These are phyloP conservation scores for Starmerella potacharoeniae DNA, from an alignment of 805 yeast species.

Conservation along the genomic window DNA sequence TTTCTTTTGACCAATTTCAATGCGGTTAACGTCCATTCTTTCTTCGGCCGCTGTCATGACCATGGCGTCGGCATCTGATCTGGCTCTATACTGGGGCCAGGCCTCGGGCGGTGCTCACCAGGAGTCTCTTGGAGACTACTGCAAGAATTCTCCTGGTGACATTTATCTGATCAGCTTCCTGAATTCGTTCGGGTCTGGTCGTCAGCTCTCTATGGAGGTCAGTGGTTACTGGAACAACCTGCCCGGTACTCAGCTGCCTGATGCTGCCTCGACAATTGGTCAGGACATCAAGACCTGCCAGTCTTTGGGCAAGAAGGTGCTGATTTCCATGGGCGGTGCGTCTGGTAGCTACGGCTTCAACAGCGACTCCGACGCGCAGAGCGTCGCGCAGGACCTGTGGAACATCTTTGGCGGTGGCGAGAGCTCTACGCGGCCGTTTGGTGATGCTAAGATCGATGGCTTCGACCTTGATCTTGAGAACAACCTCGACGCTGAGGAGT, in stretches of 20 bases:
- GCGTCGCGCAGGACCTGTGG: constrained; percentile 45
- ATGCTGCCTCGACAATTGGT: constrained; percentile 38
- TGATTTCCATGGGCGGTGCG: constrained; percentile 73
- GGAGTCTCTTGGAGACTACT: constrained; percentile 42
- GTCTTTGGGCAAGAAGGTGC: constrained; percentile 58
- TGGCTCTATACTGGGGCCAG: constrained; percentile 88
- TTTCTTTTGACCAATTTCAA: neutral
- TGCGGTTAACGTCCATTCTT: constrained; percentile 7
- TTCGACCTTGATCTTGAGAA: constrained; percentile 67
- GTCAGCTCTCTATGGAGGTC: constrained; percentile 38
- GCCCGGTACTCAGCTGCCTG: constrained; percentile 33
- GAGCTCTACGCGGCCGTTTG: constrained; percentile 43
- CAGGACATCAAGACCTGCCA: constrained; percentile 69
- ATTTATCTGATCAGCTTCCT: constrained; percentile 54
- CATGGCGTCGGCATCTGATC: constrained; percentile 38
- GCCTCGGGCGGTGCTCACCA: constrained; percentile 51
- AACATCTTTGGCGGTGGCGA: constrained; percentile 42
- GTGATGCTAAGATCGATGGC: constrained; percentile 68
- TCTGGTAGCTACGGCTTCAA: constrained; percentile 45
- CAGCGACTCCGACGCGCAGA: constrained; percentile 43
- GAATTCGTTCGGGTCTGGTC: constrained; percentile 41
- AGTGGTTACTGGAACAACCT: constrained; percentile 36
- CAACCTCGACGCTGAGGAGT: constrained; percentile 45
- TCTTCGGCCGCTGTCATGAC: constrained; percentile 2
- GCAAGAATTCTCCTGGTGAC: constrained; percentile 58